Base-by-base conservation (phyloP, 108 stramenopile species). In the Cyclotella choctawhatcheeana region DNA sequence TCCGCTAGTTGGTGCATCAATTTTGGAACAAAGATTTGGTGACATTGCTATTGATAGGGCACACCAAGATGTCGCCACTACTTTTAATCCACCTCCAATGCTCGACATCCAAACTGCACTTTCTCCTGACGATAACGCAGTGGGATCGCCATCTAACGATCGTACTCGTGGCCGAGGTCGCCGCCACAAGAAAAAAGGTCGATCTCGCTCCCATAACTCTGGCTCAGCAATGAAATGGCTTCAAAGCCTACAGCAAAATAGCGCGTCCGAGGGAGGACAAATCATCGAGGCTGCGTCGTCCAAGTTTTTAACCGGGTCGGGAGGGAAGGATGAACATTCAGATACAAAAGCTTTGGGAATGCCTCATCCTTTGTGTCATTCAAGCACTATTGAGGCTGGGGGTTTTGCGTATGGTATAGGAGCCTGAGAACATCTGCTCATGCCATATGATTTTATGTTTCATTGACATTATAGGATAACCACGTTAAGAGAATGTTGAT, bases 351-450 rank as follows among this genome's bases (percentile, higher is more conserved):
- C 67, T 1, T 48, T 79, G 71, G 78, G 78, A 13, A 73, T 79
- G 78, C 61, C 78, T 44, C 78, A 79, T 73, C 78, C 78, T 16
- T 52, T 79, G 5, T 79, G 78, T 68, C 59, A 71, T 14, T 79
- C 78, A 17, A 66, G 65, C 21, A 79, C 78, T 13, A 79, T 79
- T 63, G 78, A 79, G 29, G 63, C 68, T 44, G 68, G 68, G 3
- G 59, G 59, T 3, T 60, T 60, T 30, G 27, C 55, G 1, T 31
- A 31, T 56, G 55, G 12, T 29, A 12, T 56, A 29, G 3, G n/a
- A 56, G 29, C 10, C 12, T 14, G 29, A 30, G 20, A 30, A n/a
- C n/a, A n/a, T n/a, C n/a, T n/a, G n/a, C n/a, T n/a, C n/a, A n/a
- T n/a, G n/a, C n/a, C n/a, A n/a, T n/a, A n/a, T n/a, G n/a, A n/a